These are phyloP conservation scores for Hordeum marinum DNA, from an alignment of 176 grass and related monocot genomes.

Conservation along the genomic window DNA sequence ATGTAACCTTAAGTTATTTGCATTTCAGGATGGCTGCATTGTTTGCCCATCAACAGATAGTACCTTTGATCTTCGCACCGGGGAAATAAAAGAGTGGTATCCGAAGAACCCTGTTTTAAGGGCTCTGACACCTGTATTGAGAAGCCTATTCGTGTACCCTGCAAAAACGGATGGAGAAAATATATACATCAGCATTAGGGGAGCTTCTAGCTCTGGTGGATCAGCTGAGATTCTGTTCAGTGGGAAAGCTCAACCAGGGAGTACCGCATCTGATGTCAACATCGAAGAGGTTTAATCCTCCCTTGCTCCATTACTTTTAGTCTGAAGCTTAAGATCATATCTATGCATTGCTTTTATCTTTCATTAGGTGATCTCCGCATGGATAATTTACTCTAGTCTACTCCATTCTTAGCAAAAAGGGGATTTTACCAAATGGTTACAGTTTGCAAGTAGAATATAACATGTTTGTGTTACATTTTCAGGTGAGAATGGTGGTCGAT, in stretches of 20 bases:
- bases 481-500: slow-evolving; percentile 93
- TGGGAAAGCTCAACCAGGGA: slow-evolving; percentile 80
- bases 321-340: background rate
- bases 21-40: slow-evolving; percentile 85
- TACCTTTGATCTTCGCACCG: slow-evolving; percentile 85
- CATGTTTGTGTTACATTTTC: slow-evolving; percentile 5
- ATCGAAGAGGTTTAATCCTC: slow-evolving; percentile 69
- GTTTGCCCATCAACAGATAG: slow-evolving; percentile 95
- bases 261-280: slow-evolving; percentile 91
- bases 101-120: slow-evolving; percentile 90
- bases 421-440: background rate
- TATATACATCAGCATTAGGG: slow-evolving; percentile 81
- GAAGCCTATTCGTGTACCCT: slow-evolving; percentile 75
- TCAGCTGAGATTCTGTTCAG: slow-evolving; percentile 96
- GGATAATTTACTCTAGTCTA: background rate
- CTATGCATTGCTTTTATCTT: background rate
- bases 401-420: background rate
- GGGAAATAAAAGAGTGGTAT: slow-evolving; percentile 96
- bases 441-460: background rate
- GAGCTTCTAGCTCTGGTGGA: slow-evolving; percentile 15
- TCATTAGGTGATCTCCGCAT: background rate
- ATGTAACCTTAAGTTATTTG: background rate
- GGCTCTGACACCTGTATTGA: slow-evolving; percentile 76
- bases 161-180: slow-evolving; percentile 69
- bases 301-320: background rate